Percentiles rank a stretch among this genome's conserved stretches.
Evolutionary conservation across 331 rosid genomes (phyloP).

Genomic region (Telfairia occidentalis): DNA sequence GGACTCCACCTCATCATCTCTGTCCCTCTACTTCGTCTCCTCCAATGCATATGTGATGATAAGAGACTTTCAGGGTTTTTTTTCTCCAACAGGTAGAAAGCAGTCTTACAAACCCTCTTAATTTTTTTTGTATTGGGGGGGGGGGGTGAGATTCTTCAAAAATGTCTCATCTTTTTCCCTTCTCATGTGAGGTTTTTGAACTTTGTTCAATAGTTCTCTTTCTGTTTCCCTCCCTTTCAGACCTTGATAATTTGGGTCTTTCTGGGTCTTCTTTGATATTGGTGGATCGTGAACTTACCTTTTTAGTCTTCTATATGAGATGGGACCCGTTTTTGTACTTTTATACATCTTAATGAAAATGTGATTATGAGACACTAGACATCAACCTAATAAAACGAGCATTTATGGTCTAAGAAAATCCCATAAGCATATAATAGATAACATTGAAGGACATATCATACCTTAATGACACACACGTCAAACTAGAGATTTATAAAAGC

Average conservation of each 20-base stretch:
- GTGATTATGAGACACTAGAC: background rate
- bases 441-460: background rate
- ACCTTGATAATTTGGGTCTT: background rate
- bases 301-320: background rate
- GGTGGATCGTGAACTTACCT: background rate
- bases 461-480: background rate
- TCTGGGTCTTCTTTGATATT: background rate
- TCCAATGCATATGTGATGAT: background rate
- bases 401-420: background rate
- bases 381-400: background rate
- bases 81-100: too few relatives aligned
- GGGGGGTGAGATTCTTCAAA: too few relatives aligned
- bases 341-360: background rate
- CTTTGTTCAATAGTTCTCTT: background rate
- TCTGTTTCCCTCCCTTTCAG: background rate
- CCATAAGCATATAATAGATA: background rate
- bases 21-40: background rate
- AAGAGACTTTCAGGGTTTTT: background rate
- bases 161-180: too few relatives aligned
- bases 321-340: background rate
- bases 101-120: too few relatives aligned
- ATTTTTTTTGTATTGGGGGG: too few relatives aligned
- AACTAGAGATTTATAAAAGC: background rate
- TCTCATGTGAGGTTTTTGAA: background rate
- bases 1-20: too few relatives aligned